Evolutionary conservation across 805 yeast genomes (phyloP).

Genomic region (Komagataella pastoris): DNA sequence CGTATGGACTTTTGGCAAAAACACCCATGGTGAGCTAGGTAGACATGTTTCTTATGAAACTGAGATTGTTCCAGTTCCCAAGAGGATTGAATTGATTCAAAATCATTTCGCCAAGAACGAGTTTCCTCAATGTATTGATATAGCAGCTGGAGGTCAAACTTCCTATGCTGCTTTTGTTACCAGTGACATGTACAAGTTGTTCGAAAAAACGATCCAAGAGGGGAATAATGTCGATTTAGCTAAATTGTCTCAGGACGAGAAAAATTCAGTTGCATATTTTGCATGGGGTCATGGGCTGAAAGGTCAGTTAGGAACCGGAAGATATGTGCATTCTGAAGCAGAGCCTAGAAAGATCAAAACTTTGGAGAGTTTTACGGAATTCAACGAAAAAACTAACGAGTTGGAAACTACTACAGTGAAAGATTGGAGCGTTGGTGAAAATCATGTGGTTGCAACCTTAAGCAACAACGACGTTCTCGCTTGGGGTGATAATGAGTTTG

Average conservation of each 20-base stretch:
- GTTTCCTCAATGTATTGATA: slow-evolving; percentile 32
- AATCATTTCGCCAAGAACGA: slow-evolving; percentile 24
- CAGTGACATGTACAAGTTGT: slow-evolving; percentile 20
- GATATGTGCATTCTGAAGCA: slow-evolving; percentile 59
- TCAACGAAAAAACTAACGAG: slow-evolving; percentile 28
- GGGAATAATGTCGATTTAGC: slow-evolving; percentile 1
- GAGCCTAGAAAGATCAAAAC: slow-evolving; percentile 48
- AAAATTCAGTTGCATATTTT: slow-evolving; percentile 24
- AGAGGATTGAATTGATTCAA: slow-evolving; percentile 27
- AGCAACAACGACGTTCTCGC: slow-evolving; percentile 50
- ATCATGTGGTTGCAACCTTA: slow-evolving; percentile 51
- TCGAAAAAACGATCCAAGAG: slow-evolving; percentile 15
- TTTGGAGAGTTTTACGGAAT: slow-evolving; percentile 36
- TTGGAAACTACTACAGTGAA: slow-evolving; percentile 33
- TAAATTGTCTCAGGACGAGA: slow-evolving; percentile 9
- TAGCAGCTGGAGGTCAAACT: slow-evolving; percentile 63
- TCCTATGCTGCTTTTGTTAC: slow-evolving; percentile 33
- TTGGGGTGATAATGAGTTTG: slow-evolving; percentile 79
- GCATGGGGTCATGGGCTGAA: slow-evolving; percentile 75
- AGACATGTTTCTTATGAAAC: slow-evolving; percentile 50
- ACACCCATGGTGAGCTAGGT: slow-evolving; percentile 78
- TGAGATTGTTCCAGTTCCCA: slow-evolving; percentile 63
- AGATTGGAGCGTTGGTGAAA: slow-evolving; percentile 46
- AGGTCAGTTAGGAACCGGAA: slow-evolving; percentile 79
- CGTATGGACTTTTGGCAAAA: slow-evolving; percentile 80